Evolutionary conservation across 2,329 filamentous ascomycete species (phyloP), one percentile per base, ranked within the genome.

Genomic region (Calonectria hawksworthii): DNA sequence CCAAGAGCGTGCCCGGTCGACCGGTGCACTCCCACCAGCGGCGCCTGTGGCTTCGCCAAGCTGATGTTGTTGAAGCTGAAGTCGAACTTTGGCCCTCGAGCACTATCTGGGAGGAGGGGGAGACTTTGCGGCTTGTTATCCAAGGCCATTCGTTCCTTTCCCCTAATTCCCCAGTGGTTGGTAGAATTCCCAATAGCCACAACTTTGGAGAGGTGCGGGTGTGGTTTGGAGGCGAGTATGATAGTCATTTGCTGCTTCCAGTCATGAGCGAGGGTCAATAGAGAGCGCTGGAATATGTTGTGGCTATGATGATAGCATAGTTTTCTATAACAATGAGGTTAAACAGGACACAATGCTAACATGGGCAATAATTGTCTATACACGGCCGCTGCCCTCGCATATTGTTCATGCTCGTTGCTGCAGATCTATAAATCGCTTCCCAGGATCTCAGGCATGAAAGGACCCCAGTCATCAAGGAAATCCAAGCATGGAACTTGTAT

Each of bases 71-170:
- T 3, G 63, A 72, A 21, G 73, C 68, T n/a, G 51, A 74, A 21
- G 38, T 74, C 6, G 73, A 74, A 50, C 30, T 74, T 6, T 72
- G 73, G 73, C 73, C 73, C 13, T 32, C 23, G 4, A 72, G 68
- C 14, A 74, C 72, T 2, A 14, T 74, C 7, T 74, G 72, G 72
- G 41, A 72, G 47, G 72, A 65, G 41, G 72, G 64, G 1, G 68
- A 74, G 23, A 68, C 72, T 1, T 28, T 74, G 30, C 63, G 68
- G 10, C 54, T 74, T 0, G 63, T 63, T 32, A 54, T 74, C n/a
- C 67, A 74, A 41, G 68, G 72, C 3, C 67, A 54, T 14, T 56
- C 63, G 3, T 74, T 74, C n/a, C 61, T 70, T 13, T 30, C 68
- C 23, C n/a, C 21, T 11, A 38, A 72, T 21, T 41, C 71, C 26